These are phyloP conservation scores for Nemania abortiva DNA, from an alignment of 2,329 filamentous ascomycete genomes.

Conservation along the genomic window DNA sequence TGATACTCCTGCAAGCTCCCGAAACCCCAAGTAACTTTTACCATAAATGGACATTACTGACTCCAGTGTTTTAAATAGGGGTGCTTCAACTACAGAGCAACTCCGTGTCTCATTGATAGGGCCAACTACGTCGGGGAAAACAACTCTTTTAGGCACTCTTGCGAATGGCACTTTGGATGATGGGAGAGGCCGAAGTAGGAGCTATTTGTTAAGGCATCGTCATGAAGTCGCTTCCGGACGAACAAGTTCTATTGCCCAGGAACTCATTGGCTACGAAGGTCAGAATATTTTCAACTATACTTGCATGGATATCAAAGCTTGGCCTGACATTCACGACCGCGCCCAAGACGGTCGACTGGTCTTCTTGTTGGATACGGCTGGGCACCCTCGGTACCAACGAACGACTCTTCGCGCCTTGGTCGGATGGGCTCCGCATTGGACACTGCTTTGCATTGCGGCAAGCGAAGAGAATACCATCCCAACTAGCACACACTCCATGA, in stretches of 20 bases:
- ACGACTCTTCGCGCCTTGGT: constrained; percentile 91
- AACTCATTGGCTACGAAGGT: constrained; percentile 85
- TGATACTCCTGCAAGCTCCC: too few species aligned
- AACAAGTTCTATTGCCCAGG: constrained; percentile 94
- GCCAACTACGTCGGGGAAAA: constrained; percentile 92
- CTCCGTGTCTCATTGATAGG: constrained; percentile 89
- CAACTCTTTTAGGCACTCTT: constrained; percentile 87
- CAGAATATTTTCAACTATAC: constrained; percentile 81
- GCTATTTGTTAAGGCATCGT: constrained; percentile 89
- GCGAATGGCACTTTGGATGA: constrained; percentile 92
- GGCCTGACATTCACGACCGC: constrained; percentile 91
- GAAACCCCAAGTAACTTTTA: too few species aligned
- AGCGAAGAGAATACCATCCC: constrained; percentile 70
- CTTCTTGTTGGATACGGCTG: constrained; percentile 91
- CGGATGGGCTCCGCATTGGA: constrained; percentile 97
- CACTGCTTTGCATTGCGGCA: constrained; percentile 85
- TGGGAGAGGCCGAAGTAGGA: constrained; percentile 87
- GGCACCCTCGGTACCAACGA: constrained; percentile 87
- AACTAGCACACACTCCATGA: constrained; percentile 59
- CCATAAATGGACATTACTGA: too few species aligned
- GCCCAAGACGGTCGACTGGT: constrained; percentile 81
- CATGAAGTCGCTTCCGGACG: constrained; percentile 93
- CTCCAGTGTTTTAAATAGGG: too few species aligned
- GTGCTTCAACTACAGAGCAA: constrained; percentile 74
- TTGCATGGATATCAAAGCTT: constrained; percentile 86